Base-by-base conservation (phyloP, 2,329 filamentous ascomycete species). In the Fusarium sp. region DNA sequence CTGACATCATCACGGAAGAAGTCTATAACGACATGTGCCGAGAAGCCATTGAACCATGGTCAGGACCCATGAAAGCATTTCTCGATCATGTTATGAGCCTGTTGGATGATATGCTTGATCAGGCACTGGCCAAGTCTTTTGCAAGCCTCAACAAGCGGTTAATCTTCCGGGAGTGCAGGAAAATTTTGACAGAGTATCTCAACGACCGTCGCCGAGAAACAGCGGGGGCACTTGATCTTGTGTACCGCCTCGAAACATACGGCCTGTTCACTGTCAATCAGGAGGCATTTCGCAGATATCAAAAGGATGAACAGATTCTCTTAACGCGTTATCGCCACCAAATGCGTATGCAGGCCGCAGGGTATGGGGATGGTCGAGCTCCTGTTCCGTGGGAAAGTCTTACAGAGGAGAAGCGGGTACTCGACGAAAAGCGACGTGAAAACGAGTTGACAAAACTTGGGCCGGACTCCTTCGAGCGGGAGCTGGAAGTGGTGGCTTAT, bases 401-500 rank as follows among this genome's bases (percentile, higher is more conserved):
- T 79, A 85, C 84, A 0, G 83, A 85, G 2, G 86, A 89, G 30
- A 85, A 88, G 56, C 82, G 83, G 6, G 60, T 63, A 0, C 81
- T 83, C 18, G 88, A 90, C 40, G 78, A 83, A 6, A 83, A 80
- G 37, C 79, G 81, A 33, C 82, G 87, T 12, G 80, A 82, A 28
- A 73, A 78, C 11, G 85, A 89, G 32, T 69, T 84, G 11, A 74
- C 79, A 18, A 87, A 86, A 32, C 82, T 94, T 16, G 86, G 86
- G 0, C 79, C 83, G 0, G 92, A 94, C 74, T 83, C 85, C 0
- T 94, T 89, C 73, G 78, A 84, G 3, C 80, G 82, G 0, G 92
- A 94, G 77, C 80, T 95, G 2, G 84, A 87, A 13, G 88, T 92
- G 0, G 88, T 92, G 0, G 86, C 90, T 0, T 89, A 90, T 8